Evolutionary conservation across 805 yeast genomes (phyloP), one percentile per base, ranked within the genome.

Genomic region (Jamesozyma spencerorum): DNA sequence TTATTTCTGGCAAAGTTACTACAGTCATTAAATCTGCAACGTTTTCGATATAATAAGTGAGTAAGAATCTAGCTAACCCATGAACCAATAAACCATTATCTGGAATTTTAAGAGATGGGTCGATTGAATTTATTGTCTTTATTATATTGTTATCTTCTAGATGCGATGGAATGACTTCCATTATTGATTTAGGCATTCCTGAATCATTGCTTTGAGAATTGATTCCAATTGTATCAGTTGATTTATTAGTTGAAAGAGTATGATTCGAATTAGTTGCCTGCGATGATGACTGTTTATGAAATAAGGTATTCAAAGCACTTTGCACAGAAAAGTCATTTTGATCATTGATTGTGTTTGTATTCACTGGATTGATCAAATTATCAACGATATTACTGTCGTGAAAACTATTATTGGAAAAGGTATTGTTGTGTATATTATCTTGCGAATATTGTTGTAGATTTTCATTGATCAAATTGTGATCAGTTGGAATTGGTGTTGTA

Each of bases 11-110:
- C 37, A 78, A 68, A 1, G 79, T 75, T 18, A 80, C 74, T 3
- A 80, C 86, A 0, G 85, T 75, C 86, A 81, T 79, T 40, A 77
- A 61, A 55, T 84, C 92, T 0, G 90, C 90, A 1, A 86, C 92
- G 47, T 79, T 76, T 14, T 80, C 75, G 14, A 75, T 70, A 57
- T 85, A 86, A 54, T 86, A 77, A 45, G 79, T 78, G 36, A 86
- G 63, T 31, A 86, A 63, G 54, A 79, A 83, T 34, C 92, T 62
- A 0, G 94, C 75, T 50, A 84, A 66, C 1, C 94, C 85, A 48
- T 75, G 76, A 2, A 81, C 76, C 44, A 71, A 72, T 32, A 82
- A 54, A 0, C 86, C 81, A 0, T 79, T 71, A 1, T 72, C 68
- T 1, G 87, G 85, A 3, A 81, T 53, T n/a, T 46, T 56, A 44